These are phyloP conservation scores for Chlamydomonas applanata DNA, from an alignment of 139 green algal species.

Conservation along the genomic window DNA sequence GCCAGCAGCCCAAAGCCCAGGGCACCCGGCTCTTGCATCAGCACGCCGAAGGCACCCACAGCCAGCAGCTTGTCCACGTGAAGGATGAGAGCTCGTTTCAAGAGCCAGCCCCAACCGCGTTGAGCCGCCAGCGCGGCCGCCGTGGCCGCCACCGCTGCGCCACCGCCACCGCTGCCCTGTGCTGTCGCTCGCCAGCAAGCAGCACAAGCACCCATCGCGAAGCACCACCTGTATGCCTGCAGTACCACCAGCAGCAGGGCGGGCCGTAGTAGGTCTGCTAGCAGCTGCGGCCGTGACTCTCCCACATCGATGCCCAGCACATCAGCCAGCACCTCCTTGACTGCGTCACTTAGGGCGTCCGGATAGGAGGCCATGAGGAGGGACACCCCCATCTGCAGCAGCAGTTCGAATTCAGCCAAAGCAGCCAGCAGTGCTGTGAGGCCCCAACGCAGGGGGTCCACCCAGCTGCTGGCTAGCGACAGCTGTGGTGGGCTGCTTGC, in stretches of 20 bases:
- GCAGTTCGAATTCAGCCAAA: neutral
- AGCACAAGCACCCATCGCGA: neutral
- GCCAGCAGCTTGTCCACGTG: conserved; percentile 10
- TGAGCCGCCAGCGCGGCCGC: neutral
- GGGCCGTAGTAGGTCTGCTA: neutral
- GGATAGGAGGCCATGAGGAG: neutral
- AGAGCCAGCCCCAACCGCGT: conserved; percentile 1
- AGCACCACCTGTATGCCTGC: conserved; percentile 1
- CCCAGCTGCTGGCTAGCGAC: no score
- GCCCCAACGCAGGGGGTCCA: neutral
- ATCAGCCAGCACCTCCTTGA: neutral
- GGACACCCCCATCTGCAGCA: conserved; percentile 1
- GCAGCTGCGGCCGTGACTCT: neutral
- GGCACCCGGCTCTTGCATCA: conserved; percentile 8
- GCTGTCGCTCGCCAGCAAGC: neutral
- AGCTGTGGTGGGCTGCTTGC: no score
- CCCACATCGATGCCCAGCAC: conserved; percentile 1
- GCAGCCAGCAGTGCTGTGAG: neutral
- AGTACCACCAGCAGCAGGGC: neutral
- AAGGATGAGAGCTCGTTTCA: conserved; percentile 22
- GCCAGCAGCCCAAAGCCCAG: conserved; percentile 7
- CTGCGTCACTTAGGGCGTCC: no score
- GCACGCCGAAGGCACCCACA: neutral
- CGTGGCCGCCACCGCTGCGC: neutral
- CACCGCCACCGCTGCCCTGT: neutral